Base-by-base conservation (phyloP, 2,329 filamentous ascomycete species). In the Macroventuria anomochaeta region DNA sequence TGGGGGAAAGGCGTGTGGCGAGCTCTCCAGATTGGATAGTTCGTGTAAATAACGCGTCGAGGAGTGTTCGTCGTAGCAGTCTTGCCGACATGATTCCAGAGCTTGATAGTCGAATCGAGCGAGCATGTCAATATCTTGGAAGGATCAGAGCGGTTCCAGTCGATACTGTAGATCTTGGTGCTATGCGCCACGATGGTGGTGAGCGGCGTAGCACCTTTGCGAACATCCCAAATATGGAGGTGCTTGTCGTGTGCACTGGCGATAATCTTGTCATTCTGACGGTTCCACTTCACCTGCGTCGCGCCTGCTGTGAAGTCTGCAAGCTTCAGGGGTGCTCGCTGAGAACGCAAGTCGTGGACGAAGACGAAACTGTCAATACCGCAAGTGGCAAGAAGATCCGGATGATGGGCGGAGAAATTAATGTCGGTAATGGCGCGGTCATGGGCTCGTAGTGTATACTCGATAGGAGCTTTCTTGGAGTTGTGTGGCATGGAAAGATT, bases 281-380 rank as follows among this genome's bases (percentile, higher is more conserved):
- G 85, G 70, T 93, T 96, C 82, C 91, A 97, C 75, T 97, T 97
- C 59, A 97, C 93, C 72, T 97, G 93, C 1, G 93, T 96, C 10
- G 92, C 93, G 34, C 93, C 93, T 25, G 92, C 91, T 70, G 92
- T 91, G 90, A 92, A 97, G 76, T 97, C 92, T 56, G 89, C 93
- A 95, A 96, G 59, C 53, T 67, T 67, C 26, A 68, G 40, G 1
- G 65, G 62, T 12, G 58, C 55, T 31, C 64, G 58, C 20, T 58
- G 49, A 43, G 84, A 83, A 29, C 93, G 85, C 38, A 97, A 78
- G 76, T 97, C 93, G 91, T 93, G 97, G 67, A 88, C 91, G 73
- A 96, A 91, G 7, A 97, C 90, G 68, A 92, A 96, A 43, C 92
- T 95, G 74, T 97, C 93, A 25, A 97, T 90, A 3, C 91, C 90